Conservation (phyloP, 169 alveolate genomes). For the Eimeria praecox region DNA sequence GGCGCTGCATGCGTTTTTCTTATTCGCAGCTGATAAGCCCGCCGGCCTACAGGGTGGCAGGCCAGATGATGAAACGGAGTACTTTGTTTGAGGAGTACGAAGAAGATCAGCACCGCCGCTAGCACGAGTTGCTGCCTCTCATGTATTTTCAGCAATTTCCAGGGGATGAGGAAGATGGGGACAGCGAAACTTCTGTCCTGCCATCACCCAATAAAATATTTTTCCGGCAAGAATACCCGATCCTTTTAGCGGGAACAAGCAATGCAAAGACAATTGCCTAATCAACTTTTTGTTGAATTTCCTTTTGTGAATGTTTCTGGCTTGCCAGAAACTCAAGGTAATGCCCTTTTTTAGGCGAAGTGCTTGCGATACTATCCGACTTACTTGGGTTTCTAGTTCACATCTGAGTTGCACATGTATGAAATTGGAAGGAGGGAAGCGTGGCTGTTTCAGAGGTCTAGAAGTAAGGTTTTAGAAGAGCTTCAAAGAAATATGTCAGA, state of each 20-base stretch:
- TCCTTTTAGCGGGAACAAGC: background rate
- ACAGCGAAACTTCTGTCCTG: background rate
- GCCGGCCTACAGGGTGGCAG: background rate
- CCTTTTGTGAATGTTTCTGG: background rate
- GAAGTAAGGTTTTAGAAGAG: no score
- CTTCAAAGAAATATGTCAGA: background rate
- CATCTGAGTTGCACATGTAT: background rate
- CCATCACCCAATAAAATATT: background rate
- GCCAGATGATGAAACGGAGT: background rate
- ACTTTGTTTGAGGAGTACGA: background rate
- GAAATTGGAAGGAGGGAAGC: background rate
- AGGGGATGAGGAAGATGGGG: background rate
- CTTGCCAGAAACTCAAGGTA: background rate
- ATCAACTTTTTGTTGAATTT: background rate
- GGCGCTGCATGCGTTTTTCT: background rate
- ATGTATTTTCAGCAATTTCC: background rate
- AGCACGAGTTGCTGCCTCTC: background rate
- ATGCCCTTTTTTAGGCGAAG: background rate
- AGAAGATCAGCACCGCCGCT: background rate
- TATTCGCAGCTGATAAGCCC: background rate
- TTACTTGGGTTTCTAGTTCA: background rate
- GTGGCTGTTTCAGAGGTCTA: no score
- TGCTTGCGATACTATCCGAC: background rate
- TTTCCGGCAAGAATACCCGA: background rate
- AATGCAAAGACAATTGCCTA: background rate